Conservation (phyloP, 31 red algal genomes). For the Pterothamnion heteromorphum region DNA sequence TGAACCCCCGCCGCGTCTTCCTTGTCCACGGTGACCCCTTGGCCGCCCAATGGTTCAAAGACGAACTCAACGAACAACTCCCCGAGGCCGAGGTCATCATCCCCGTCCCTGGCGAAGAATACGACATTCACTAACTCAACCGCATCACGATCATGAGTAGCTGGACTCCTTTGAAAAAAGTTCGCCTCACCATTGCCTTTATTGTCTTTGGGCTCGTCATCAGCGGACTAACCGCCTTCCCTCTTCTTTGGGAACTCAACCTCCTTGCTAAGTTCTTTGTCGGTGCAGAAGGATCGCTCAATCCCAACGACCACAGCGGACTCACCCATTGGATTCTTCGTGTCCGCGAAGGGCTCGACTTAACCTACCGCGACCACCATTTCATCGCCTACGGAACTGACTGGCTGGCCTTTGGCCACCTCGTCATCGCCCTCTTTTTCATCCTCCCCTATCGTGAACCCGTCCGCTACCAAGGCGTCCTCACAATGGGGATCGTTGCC, state of each 20-base stretch:
- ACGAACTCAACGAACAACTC: background rate
- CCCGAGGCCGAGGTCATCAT: background rate
- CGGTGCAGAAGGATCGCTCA: no score
- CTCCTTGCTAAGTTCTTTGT: background rate
- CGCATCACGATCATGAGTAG: no score
- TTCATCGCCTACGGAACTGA: background rate
- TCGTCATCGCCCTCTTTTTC: background rate
- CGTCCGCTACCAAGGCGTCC: background rate
- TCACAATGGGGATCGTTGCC: background rate
- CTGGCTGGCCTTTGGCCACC: background rate
- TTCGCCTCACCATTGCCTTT: no score
- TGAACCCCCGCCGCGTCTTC: background rate
- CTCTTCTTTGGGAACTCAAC: background rate
- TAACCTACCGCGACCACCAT: no score
- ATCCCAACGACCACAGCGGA: no score
- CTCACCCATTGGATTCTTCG: no score
- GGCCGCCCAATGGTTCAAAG: background rate
- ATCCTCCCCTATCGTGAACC: background rate
- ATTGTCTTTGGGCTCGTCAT: no score
- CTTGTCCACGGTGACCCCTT: background rate
- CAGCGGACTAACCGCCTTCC: background rate
- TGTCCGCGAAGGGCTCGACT: no score
- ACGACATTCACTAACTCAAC: no score
- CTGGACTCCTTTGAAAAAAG: no score
- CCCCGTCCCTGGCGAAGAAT: background rate